Conservation (phyloP, 768 basidiomycete species). For the Mrakia blollopis region DNA sequence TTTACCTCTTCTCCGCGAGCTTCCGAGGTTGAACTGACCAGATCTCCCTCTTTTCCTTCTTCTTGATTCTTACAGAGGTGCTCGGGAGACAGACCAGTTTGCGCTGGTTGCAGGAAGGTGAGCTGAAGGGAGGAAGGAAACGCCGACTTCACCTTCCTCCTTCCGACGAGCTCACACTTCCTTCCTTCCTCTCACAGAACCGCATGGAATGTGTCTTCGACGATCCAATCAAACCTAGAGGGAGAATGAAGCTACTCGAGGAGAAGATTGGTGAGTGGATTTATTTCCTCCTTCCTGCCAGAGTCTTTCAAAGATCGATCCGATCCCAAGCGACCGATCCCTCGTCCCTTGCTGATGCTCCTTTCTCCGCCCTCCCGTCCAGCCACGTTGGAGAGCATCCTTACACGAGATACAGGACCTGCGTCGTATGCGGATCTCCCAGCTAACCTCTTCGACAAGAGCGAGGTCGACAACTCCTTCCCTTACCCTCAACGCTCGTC, state of each 20-base stretch:
- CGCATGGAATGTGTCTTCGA: not conserved
- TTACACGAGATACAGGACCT: not conserved
- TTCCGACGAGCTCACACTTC: not conserved
- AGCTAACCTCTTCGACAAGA: not conserved
- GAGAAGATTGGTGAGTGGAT: slow-evolving; percentile 2
- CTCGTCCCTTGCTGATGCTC: not conserved
- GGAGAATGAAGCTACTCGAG: not conserved
- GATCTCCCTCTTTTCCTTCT: not conserved
- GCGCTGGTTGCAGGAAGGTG: not conserved
- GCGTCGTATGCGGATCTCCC: not conserved
- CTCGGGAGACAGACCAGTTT: not conserved
- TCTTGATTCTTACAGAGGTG: not conserved
- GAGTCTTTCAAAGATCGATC: too few relatives aligned
- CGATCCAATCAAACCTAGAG: not conserved
- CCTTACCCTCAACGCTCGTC: not conserved
- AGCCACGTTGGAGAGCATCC: not conserved
- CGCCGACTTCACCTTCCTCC: not conserved
- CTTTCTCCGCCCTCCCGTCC: not conserved
- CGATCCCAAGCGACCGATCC: not conserved
- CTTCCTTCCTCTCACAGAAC: not conserved
- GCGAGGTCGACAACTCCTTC: not conserved
- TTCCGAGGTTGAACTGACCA: too few relatives aligned
- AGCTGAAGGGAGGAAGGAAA: not conserved
- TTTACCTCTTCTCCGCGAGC: not conserved
- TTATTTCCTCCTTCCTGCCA: not conserved